Base-by-base conservation (phyloP, 768 basidiomycete species). In the Rhodotorula kratochvilovae region DNA sequence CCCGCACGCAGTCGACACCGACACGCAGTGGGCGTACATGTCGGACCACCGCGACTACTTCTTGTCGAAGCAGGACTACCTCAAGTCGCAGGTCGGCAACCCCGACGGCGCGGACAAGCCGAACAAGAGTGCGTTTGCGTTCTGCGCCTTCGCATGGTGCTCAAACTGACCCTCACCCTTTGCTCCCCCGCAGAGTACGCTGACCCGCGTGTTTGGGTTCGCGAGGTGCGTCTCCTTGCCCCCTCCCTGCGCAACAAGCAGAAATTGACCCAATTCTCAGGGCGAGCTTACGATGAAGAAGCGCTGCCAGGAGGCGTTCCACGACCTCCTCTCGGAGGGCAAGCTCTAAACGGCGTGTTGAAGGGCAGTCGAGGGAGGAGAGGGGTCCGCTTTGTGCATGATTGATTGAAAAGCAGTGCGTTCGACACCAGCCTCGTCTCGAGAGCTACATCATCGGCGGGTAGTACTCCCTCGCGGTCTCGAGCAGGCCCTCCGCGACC, bases 81-180 rank as follows among this genome's bases (percentile, higher is more conserved):
- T 99, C 76, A 80, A 86, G 79, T 84, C 87, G 42, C 95, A 99
- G 81, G 92, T 98, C 73, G 95, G 95, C 61, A 98, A 97, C 86
- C 96, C 96, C 51, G 94, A 97, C 35, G 94, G 93, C 56, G 81
- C 87, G 31, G 94, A 97, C 83, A 95, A 95, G 85, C 95, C 95
- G 67, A 98, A 99, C 88, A 99, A 99, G 90, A 99, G 39, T 39
- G 39, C 39, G 70, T n/a, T n/a, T n/a, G n/a, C n/a, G n/a, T n/a
- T n/a, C n/a, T 69, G 69, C 63, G 68, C 46, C 60, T 68, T 69
- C 29, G 36, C 54, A n/a, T n/a, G n/a, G 1, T 33, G 4, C n/a
- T 11, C 36, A 42, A 33, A 6, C 29, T 31, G 13, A 13, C 29
- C 8, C 17, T 13, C 17, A 5, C n/a, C n/a, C n/a, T n/a, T n/a